Percentiles rank a stretch among this genome's conserved stretches.
Evolutionary conservation across 2,329 filamentous ascomycete genomes (phyloP).

Genomic region (Neopestalotiopsis clavispora): DNA sequence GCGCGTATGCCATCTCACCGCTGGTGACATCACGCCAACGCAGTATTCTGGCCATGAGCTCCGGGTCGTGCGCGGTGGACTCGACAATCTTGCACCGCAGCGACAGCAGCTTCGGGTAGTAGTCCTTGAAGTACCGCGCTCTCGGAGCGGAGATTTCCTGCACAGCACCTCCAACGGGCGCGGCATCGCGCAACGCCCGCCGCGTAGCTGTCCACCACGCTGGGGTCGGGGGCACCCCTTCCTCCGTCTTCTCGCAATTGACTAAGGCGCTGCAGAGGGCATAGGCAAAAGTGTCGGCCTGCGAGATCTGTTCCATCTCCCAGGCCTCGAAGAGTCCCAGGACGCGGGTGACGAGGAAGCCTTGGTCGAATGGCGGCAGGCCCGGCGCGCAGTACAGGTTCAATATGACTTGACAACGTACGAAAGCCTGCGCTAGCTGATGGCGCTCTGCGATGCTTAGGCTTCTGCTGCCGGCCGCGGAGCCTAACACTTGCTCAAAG

Average conservation of each 20-base stretch:
- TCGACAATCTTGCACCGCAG: neutral
- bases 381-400: neutral
- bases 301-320: slow-evolving; percentile 10
- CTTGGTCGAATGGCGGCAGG: neutral
- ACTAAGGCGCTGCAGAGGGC: neutral
- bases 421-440: neutral
- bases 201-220: neutral
- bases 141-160: neutral
- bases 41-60: neutral
- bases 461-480: neutral
- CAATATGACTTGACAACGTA: slow-evolving; percentile 5
- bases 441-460: neutral
- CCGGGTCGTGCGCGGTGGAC: neutral
- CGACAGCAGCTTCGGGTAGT: neutral
- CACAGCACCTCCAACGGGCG: neutral
- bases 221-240: neutral
- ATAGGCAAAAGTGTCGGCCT: neutral
- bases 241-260: neutral
- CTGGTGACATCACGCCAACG: neutral
- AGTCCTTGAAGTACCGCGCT: neutral
- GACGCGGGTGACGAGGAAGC: neutral
- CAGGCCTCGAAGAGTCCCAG: slow-evolving; percentile 3
- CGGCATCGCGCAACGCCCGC: neutral
- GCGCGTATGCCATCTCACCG: neutral
- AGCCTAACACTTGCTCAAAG: neutral